Percentiles rank a stretch among this genome's conserved stretches.
Conservation (phyloP, 345 rosid genomes). For the Aethionema arabicum region DNA sequence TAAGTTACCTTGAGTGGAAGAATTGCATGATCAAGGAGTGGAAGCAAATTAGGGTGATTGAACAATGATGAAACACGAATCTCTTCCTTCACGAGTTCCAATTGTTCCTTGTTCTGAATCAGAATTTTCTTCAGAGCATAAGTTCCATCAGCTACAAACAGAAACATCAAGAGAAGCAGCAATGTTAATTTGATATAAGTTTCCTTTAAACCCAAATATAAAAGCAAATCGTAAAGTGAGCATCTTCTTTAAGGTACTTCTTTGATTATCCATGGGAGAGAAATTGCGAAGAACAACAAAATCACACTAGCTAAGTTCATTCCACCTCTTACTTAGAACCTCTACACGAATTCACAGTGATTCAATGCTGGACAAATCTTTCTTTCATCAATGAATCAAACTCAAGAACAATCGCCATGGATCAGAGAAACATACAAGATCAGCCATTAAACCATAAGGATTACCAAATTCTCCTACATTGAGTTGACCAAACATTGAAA, state of each 20-base stretch:
- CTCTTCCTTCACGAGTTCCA: slow-evolving; percentile 90
- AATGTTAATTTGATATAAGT: not conserved
- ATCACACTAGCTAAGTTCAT: too few relatives aligned
- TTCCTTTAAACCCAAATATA: not conserved
- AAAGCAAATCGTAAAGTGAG: not conserved
- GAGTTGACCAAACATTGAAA: not conserved
- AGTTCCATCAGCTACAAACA: slow-evolving; percentile 71
- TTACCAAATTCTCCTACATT: too few relatives aligned
- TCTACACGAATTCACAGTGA: too few relatives aligned
- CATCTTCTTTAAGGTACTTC: not conserved
- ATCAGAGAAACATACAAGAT: too few relatives aligned
- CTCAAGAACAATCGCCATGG: too few relatives aligned
- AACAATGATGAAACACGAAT: slow-evolving; percentile 87
- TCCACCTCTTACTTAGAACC: too few relatives aligned
- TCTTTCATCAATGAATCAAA: too few relatives aligned
- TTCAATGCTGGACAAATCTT: too few relatives aligned
- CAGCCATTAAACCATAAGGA: too few relatives aligned
- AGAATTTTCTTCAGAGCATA: slow-evolving; percentile 98
- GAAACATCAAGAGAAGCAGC: not conserved
- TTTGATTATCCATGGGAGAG: too few relatives aligned
- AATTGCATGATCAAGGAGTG: slow-evolving; percentile 94
- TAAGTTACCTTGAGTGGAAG: slow-evolving; percentile 71
- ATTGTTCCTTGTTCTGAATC: slow-evolving; percentile 80
- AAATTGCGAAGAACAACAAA: too few relatives aligned
- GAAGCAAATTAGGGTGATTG: slow-evolving; percentile 87